phyloP scores from a whole-genome alignment of 2,329 filamentous ascomycete species.

The Decorospora gaudefroyi region DNA sequence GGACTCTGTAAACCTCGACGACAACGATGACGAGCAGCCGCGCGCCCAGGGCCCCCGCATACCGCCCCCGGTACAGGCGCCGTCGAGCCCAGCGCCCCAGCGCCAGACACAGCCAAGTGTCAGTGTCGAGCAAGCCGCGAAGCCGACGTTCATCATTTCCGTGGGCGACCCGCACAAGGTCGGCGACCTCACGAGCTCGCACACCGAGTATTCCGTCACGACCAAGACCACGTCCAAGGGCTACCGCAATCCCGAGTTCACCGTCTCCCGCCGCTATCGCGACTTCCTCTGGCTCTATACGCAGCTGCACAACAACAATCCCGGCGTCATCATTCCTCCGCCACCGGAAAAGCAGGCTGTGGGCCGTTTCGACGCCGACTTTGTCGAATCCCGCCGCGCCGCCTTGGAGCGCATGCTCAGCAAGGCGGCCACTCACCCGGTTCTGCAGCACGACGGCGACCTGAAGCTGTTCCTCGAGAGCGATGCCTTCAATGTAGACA shows the following conservation, averaged over 20 bases:
- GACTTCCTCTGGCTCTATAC: conserved; percentile 99
- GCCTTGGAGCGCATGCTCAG: conserved; percentile 97
- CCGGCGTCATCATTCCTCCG: conserved; percentile 90
- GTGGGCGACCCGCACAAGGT: conserved; percentile 98
- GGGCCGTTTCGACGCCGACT: conserved; percentile 93
- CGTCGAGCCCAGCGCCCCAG: conserved; percentile 52
- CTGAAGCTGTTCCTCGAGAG: conserved; percentile 97
- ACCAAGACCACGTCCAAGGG: conserved; percentile 97
- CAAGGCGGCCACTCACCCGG: conserved; percentile 87
- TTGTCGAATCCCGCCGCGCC: conserved; percentile 88
- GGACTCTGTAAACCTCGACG: conserved; percentile 73
- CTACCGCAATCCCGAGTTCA: conserved; percentile 89
- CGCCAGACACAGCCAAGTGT: conserved; percentile 73
- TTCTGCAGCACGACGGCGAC: conserved; percentile 89
- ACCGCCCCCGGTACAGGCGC: conserved; percentile 65
- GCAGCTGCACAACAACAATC: conserved; percentile 90
- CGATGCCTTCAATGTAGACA: conserved; percentile 91
- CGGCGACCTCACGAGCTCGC: conserved; percentile 92
- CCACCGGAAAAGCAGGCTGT: conserved; percentile 98
- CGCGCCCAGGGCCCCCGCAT: conserved; percentile 61
- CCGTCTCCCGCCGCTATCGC: conserved; percentile 89
- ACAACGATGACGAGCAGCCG: conserved; percentile 58
- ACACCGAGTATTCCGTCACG: conserved; percentile 95
- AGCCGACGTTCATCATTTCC: conserved; percentile 85
- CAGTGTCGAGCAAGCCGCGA: conserved; percentile 89